Evolutionary conservation across 192 early-diverging fungal genomes (phyloP).

Genomic region (Umbelopsis ramanniana): DNA sequence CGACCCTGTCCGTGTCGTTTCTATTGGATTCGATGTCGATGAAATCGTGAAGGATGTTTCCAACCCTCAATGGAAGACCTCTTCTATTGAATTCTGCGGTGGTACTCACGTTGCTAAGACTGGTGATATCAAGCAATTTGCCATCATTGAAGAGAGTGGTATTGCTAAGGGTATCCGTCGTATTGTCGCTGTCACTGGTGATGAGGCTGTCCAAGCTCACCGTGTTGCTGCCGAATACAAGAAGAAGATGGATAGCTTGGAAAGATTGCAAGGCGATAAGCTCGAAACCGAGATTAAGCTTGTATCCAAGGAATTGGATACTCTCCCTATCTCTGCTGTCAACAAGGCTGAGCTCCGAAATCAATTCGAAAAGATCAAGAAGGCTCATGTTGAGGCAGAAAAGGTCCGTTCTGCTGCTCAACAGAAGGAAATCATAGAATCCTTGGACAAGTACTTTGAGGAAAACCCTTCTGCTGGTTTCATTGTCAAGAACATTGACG

Average conservation of each 20-base stretch:
- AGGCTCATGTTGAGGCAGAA: conserved; percentile 85
- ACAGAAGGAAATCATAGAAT: conserved; percentile 80
- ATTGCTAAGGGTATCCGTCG: conserved; percentile 98
- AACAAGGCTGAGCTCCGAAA: conserved; percentile 76
- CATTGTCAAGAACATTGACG: conserved; percentile 62
- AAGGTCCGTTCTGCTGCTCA: conserved; percentile 86
- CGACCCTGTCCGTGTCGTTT: conserved; percentile 96
- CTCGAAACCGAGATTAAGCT: conserved; percentile 83
- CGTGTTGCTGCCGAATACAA: conserved; percentile 72
- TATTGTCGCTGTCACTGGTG: conserved; percentile 92
- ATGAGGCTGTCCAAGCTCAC: conserved; percentile 77
- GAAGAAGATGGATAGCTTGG: conserved; percentile 63
- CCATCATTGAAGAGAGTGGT: conserved; percentile 86
- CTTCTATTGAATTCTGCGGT: conserved; percentile 97
- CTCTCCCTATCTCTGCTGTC: conserved; percentile 76
- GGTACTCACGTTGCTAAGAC: conserved; percentile 96
- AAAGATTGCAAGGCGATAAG: conserved; percentile 56
- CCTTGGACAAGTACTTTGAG: conserved; percentile 75
- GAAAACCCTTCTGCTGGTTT: conserved; percentile 62
- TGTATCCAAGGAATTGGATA: conserved; percentile 80
- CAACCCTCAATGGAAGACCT: conserved; percentile 80
- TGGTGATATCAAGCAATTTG: conserved; percentile 85
- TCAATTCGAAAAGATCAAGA: conserved; percentile 77
- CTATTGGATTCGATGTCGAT: conserved; percentile 87
- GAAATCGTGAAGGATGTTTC: conserved; percentile 80